phyloP scores from a whole-genome alignment of 345 rosid species.

The Ailanthus altissimus region DNA sequence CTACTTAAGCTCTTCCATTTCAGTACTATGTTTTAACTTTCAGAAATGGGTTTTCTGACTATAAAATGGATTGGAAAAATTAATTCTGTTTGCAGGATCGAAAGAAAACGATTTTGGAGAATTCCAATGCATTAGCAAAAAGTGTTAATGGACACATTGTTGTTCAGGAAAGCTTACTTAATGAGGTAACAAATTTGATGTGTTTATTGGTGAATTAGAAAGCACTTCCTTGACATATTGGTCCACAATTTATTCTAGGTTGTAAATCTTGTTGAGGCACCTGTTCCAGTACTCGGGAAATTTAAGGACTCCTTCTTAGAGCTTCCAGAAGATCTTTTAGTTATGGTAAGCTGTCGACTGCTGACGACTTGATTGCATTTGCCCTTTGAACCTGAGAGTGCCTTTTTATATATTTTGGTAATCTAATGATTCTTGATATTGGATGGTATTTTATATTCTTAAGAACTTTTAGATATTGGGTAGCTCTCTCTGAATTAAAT shows the following conservation, averaged over 20 bases:
- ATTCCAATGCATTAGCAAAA: constrained; percentile 58
- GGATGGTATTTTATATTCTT: not conserved
- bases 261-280: constrained; percentile 95
- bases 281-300: constrained; percentile 80
- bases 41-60: constrained; percentile 15
- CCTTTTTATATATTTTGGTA: not conserved
- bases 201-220: constrained; percentile 25
- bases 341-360: constrained; percentile 56
- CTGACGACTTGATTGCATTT: not conserved
- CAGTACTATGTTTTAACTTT: constrained; percentile 14
- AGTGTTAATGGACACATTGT: constrained; percentile 62
- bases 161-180: constrained; percentile 60
- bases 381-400: not conserved
- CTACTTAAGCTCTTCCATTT: no score
- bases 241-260: constrained; percentile 49
- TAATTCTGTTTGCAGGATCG: constrained; percentile 52
- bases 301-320: constrained; percentile 81
- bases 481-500: not conserved
- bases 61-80: constrained; percentile 4
- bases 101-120: constrained; percentile 63
- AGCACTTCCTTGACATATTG: constrained; percentile 10
- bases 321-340: constrained; percentile 88
- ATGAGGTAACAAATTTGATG: constrained; percentile 56
- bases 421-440: not conserved
- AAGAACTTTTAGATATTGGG: not conserved